phyloP scores from a whole-genome alignment of 805 yeast species.

The Wickerhamiella musiphila region DNA sequence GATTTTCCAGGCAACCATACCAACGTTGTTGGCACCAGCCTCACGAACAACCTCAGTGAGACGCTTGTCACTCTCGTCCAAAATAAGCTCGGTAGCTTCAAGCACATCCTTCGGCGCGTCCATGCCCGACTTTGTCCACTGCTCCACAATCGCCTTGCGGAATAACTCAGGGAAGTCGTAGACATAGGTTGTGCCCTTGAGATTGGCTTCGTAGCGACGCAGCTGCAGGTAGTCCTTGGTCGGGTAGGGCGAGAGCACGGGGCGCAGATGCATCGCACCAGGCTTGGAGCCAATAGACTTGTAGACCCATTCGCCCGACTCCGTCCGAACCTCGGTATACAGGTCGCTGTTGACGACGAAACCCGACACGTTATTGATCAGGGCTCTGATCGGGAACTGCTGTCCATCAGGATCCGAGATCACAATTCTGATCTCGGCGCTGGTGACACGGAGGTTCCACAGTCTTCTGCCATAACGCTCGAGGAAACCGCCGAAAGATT shows the following conservation, averaged over 20 bases:
- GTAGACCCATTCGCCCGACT: constrained; percentile 93
- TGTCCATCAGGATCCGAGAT: constrained; percentile 78
- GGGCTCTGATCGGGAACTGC: constrained; percentile 91
- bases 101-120: constrained; percentile 54
- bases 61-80: constrained; percentile 58
- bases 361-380: constrained; percentile 91
- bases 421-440: constrained; percentile 93
- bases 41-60: constrained; percentile 84
- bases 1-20: constrained; percentile 94
- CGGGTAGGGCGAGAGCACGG: constrained; percentile 90
- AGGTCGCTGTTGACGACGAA: constrained; percentile 91
- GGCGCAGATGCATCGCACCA: constrained; percentile 93
- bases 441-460: constrained; percentile 91
- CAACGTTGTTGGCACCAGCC: constrained; percentile 87
- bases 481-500: constrained; percentile 93
- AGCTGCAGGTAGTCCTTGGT: constrained; percentile 97
- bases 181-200: constrained; percentile 95
- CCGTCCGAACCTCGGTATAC: constrained; percentile 84
- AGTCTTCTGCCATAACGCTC: constrained; percentile 94
- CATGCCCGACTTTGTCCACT: constrained; percentile 49
- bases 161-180: constrained; percentile 98
- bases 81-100: constrained; percentile 62
- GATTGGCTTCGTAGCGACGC: constrained; percentile 94
- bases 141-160: constrained; percentile 74
- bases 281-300: constrained; percentile 61